Base-by-base conservation (phyloP, 768 basidiomycete genomes). In the Mycena leptocephala region DNA sequence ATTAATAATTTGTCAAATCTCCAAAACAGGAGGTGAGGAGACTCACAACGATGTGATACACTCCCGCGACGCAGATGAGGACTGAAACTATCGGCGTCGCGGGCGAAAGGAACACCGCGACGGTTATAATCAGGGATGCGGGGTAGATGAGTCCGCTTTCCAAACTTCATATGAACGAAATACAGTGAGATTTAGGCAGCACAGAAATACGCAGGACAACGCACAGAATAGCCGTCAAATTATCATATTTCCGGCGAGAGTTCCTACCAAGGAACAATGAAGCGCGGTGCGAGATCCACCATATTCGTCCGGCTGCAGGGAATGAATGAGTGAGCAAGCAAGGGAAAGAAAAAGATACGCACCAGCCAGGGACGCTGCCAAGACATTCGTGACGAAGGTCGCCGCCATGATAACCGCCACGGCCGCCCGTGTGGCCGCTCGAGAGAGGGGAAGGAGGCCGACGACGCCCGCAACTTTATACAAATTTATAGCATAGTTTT, bases 101-200 rank as follows among this genome's bases (percentile, higher is more conserved):
- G n/a, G n/a, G n/a, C n/a, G n/a, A n/a, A n/a, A n/a, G n/a, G n/a
- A n/a, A n/a, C n/a, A n/a, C 18, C 22, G 6, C 35, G 65, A 68
- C 24, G 30, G 30, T n/a, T 24, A 74, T 35, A 22, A 53, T 37
- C 24, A 74, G 24, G 56, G 65, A n/a, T 22, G 33, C 26, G 14
- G 72, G 72, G 33, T 74, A 74, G 9, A 74, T 74, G 16, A 66
- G 51, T 0, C 72, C 72, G 41, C 72, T 74, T 68, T 74, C 72
- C 22, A 74, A n/a, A 9, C 72, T 74, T 30, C 9, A 18, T n/a
- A 69, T 9, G 18, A 39, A 35, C 4, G 30, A 51, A 33, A 20
- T 64, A 32, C n/a, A 53, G 26, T 26, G 43, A 64, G 48, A 13
- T 46, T 10, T 20, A 55, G n/a, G n/a, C n/a, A n/a, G n/a, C n/a